phyloP scores from a whole-genome alignment of 257 asterid species.

The Dorcoceras hygrometricum region DNA sequence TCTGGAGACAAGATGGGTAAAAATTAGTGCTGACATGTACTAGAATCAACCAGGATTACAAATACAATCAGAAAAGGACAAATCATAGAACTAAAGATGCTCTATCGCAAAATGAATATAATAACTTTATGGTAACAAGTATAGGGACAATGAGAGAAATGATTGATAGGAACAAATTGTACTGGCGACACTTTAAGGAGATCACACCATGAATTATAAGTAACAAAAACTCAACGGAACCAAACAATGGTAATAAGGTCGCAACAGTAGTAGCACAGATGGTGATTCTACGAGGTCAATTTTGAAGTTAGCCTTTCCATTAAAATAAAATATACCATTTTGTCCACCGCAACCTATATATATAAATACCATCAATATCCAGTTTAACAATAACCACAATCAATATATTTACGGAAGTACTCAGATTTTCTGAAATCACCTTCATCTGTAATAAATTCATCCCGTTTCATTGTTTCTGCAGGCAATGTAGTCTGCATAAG shows the following conservation, averaged over 20 bases:
- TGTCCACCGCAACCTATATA: not conserved
- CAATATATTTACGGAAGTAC: not conserved
- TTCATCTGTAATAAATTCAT: conserved; percentile 30
- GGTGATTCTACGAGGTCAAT: not conserved
- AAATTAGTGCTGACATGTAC: not conserved
- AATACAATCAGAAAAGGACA: not conserved
- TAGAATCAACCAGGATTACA: not conserved
- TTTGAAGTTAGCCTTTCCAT: not conserved
- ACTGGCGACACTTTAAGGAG: not conserved
- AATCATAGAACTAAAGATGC: not conserved
- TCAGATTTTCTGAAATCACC: conserved; percentile 36
- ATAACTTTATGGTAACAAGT: not conserved
- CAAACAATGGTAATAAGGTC: not conserved
- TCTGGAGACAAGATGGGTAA: not conserved
- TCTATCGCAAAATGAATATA: not conserved
- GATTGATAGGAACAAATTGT: not conserved
- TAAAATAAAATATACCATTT: too few relatives aligned
- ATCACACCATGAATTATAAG: not conserved
- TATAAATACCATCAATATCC: not conserved
- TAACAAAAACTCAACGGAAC: not conserved
- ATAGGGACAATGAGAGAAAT: not conserved
- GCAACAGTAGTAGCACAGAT: not conserved
- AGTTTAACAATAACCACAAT: not conserved
- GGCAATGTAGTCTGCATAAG: conserved; percentile 26
- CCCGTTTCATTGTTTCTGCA: conserved; percentile 21